Conservation (phyloP, 2,329 filamentous ascomycete species). For the Pseudopyrenochaeta lycopersici region DNA sequence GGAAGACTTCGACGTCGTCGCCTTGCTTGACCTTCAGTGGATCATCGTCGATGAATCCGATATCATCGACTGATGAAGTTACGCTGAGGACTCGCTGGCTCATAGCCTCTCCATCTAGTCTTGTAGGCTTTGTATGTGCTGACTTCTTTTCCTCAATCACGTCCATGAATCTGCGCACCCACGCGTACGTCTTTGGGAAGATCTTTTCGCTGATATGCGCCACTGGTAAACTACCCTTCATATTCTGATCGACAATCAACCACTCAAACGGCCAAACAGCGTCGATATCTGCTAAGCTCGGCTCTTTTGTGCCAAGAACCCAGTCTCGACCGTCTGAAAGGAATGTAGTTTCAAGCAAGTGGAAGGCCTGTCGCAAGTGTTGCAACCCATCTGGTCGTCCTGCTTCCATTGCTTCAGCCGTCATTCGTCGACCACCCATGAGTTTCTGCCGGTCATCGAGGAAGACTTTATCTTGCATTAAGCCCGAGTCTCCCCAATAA, state of each 20-base stretch:
- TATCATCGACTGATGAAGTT: constrained; percentile 52
- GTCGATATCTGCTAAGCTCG: constrained; percentile 73
- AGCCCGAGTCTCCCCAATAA: constrained; percentile 58
- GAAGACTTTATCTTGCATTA: constrained; percentile 68
- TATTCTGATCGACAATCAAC: constrained; percentile 55
- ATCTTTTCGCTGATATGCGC: constrained; percentile 61
- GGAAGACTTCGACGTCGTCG: constrained; percentile 57
- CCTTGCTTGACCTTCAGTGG: constrained; percentile 64
- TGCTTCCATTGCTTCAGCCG: constrained; percentile 47
- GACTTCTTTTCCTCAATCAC: constrained; percentile 56
- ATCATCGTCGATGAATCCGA: constrained; percentile 61
- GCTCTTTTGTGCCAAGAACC: constrained; percentile 64
- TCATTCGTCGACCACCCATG: constrained; percentile 54
- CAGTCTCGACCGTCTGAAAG: constrained; percentile 73
- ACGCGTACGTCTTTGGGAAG: constrained; percentile 71
- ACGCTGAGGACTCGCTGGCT: constrained; percentile 58
- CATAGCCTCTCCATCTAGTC: constrained; percentile 25
- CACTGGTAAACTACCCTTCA: constrained; percentile 63
- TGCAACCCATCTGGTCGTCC: constrained; percentile 65
- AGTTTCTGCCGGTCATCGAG: constrained; percentile 64
- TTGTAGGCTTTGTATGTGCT: constrained; percentile 53
- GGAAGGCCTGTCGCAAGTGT: constrained; percentile 64
- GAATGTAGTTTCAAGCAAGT: constrained; percentile 68
- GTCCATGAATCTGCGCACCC: constrained; percentile 69
- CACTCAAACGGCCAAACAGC: constrained; percentile 74